Evolutionary conservation across 2,329 filamentous ascomycete genomes (phyloP).

Genomic region (Alternaria infectoria): DNA sequence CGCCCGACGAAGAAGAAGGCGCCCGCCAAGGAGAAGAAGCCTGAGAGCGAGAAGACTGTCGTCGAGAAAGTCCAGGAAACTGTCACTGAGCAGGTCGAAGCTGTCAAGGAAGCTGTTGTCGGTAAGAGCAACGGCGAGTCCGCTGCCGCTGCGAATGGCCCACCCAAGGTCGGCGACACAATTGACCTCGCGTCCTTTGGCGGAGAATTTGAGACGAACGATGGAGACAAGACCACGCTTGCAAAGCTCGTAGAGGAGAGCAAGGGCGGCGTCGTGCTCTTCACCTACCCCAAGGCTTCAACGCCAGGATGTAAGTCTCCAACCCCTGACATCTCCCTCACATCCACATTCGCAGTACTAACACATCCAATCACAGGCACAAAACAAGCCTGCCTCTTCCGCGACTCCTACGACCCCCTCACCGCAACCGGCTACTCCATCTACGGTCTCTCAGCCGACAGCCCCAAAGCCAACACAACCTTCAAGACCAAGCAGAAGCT

Average conservation of each 20-base stretch:
- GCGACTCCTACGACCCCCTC: constrained; percentile 79
- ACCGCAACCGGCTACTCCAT: constrained; percentile 81
- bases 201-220: constrained; percentile 81
- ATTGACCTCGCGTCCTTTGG: constrained; percentile 63
- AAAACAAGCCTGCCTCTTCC: constrained; percentile 90
- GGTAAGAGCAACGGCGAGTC: constrained; percentile 28
- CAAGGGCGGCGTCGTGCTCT: constrained; percentile 84
- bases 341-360: constrained; percentile 5
- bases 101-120: constrained; percentile 41
- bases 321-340: background rate
- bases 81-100: constrained; percentile 41
- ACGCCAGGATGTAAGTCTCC: constrained; percentile 85
- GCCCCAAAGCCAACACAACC: constrained; percentile 86
- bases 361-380: constrained; percentile 68
- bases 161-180: constrained; percentile 56
- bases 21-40: constrained; percentile 46
- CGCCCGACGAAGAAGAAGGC: constrained; percentile 57
- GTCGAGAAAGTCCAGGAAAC: constrained; percentile 44
- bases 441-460: constrained; percentile 88
- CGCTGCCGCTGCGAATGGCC: constrained; percentile 28
- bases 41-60: constrained; percentile 37
- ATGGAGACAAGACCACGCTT: constrained; percentile 79
- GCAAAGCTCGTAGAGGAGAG: constrained; percentile 82
- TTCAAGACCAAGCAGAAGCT: constrained; percentile 93
- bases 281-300: constrained; percentile 94